phyloP scores from a whole-genome alignment of 805 yeast species.

The Candida montana region DNA sequence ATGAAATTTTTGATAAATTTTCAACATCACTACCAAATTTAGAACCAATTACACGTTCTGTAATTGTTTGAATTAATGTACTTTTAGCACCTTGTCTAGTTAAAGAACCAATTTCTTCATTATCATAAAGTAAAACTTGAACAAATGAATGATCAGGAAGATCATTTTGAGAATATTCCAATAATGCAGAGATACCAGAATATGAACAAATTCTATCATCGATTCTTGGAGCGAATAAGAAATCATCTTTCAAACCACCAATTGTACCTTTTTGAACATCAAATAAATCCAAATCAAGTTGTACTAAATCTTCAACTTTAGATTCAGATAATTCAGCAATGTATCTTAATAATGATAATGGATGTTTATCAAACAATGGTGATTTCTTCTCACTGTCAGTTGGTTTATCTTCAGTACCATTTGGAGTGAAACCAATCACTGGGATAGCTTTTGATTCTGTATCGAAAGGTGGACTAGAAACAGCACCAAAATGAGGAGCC shows the following conservation, averaged over 20 bases:
- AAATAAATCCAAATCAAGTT: slow-evolving; percentile 71
- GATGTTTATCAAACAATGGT: slow-evolving; percentile 67
- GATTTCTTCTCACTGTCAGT: slow-evolving; percentile 55
- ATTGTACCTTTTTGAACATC: slow-evolving; percentile 76
- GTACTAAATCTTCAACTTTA: slow-evolving; percentile 55
- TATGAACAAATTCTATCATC: slow-evolving; percentile 82
- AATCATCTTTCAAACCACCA: slow-evolving; percentile 76
- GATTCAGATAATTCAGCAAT: slow-evolving; percentile 57
- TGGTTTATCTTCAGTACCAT: slow-evolving; percentile 36
- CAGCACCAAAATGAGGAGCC: slow-evolving; percentile 83
- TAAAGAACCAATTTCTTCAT: slow-evolving; percentile 81
- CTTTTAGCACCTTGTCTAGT: slow-evolving; percentile 82
- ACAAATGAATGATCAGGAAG: slow-evolving; percentile 38
- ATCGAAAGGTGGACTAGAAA: slow-evolving; percentile 67
- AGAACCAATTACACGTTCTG: slow-evolving; percentile 45
- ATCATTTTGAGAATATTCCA: slow-evolving; percentile 38
- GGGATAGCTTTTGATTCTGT: slow-evolving; percentile 76
- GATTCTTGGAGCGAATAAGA: slow-evolving; percentile 74
- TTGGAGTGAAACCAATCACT: slow-evolving; percentile 52
- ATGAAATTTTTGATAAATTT: slow-evolving; percentile 34
- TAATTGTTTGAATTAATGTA: slow-evolving; percentile 60
- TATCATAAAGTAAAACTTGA: slow-evolving; percentile 64
- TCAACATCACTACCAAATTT: slow-evolving; percentile 16
- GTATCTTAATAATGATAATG: slow-evolving; percentile 61
- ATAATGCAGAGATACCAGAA: slow-evolving; percentile 59